A percentile compares a stretch with the other conserved stretches of the same genome.
Evolutionary conservation across 1,139 yeast genomes (phyloP).

Genomic region (Protomyces gravidus): DNA sequence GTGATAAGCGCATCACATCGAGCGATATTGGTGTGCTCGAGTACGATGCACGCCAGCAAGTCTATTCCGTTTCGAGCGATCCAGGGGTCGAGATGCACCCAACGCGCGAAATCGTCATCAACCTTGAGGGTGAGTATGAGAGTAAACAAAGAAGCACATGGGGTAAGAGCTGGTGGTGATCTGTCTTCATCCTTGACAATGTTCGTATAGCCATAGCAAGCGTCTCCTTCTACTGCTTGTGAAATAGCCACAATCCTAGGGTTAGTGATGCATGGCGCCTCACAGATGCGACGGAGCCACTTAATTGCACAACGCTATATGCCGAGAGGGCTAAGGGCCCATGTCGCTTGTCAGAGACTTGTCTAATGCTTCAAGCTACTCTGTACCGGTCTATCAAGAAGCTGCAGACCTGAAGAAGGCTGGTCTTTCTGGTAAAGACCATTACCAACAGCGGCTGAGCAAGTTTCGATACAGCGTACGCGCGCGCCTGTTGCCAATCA

Average conservation of each 20-base stretch:
- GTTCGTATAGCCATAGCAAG: too few species aligned
- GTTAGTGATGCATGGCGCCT: too few species aligned
- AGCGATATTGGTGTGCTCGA: conserved; percentile 13
- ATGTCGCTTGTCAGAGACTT: conserved; percentile 25
- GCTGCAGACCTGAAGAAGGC: conserved; percentile 33
- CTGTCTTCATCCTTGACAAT: background rate
- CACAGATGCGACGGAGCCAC: too few species aligned
- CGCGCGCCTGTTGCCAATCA: conserved; percentile 52
- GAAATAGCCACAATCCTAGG: too few species aligned
- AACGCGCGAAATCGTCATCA: conserved; percentile 8
- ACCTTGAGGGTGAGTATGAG: conserved; percentile 8
- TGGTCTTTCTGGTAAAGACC: conserved; percentile 34
- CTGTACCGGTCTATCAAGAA: conserved; percentile 21
- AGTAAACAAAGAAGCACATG: background rate
- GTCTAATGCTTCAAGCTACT: conserved; percentile 11
- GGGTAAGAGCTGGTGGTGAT: background rate
- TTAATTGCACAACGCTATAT: too few species aligned
- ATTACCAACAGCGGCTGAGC: conserved; percentile 46
- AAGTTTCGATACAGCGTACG: conserved; percentile 59
- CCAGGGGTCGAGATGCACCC: background rate
- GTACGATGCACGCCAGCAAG: conserved; percentile 5
- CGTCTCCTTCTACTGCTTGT: too few species aligned
- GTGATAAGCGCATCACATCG: conserved; percentile 14
- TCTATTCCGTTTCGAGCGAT: conserved; percentile 21
- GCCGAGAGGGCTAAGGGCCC: too few species aligned